These are phyloP conservation scores for Pichia sp. DNA, from an alignment of 1,139 yeast species.

Conservation along the genomic window DNA sequence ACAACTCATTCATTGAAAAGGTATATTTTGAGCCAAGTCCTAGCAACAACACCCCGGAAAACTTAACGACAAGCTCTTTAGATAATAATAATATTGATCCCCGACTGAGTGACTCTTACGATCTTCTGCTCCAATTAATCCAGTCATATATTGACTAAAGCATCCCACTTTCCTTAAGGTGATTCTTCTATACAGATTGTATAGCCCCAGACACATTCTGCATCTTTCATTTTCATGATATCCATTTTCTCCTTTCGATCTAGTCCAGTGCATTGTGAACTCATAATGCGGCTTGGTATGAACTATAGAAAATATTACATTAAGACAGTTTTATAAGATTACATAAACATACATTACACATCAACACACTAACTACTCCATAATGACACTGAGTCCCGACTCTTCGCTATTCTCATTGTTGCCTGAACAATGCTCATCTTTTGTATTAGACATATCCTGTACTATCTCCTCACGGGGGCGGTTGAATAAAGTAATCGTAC, in stretches of 20 bases:
- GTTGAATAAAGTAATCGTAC: slow-evolving; percentile 13
- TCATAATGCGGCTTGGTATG: not conserved
- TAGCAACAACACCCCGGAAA: not conserved
- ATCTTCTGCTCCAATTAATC: slow-evolving; percentile 7
- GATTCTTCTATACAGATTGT: not conserved
- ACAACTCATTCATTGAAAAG: not conserved
- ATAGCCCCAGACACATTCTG: not conserved
- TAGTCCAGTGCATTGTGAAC: not conserved
- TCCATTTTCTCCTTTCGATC: not conserved
- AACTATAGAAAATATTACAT: not conserved
- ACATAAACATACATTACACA: not conserved
- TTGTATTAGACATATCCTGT: not conserved
- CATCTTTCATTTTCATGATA: not conserved
- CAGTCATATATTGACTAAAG: slow-evolving; percentile 7
- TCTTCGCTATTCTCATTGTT: not conserved
- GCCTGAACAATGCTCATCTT: not conserved
- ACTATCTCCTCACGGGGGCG: not conserved
- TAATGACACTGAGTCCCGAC: slow-evolving; percentile 8
- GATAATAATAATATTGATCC: not conserved
- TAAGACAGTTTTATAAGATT: not conserved
- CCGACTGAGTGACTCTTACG: slow-evolving; percentile 1
- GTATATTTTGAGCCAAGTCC: not conserved
- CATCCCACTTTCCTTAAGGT: not conserved
- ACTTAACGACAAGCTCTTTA: not conserved
- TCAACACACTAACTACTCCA: slow-evolving; percentile 5